Evolutionary conservation across 768 basidiomycete species (phyloP), one percentile per base, ranked within the genome.

Genomic region (Suillus subaureus): DNA sequence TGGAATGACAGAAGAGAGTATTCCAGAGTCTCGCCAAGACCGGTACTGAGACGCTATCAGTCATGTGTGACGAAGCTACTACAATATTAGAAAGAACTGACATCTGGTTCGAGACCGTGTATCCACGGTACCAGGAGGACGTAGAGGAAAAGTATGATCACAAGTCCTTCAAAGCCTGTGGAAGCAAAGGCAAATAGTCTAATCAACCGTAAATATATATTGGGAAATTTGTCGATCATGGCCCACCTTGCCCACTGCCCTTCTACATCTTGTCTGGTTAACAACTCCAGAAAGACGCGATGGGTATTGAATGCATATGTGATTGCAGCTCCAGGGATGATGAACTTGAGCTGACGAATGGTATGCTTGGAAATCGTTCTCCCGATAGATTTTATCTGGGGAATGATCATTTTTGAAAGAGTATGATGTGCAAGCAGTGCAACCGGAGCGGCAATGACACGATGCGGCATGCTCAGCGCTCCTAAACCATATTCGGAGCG

Each of bases 21-120:
- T 78, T 26, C 87, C 87, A 6, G 91, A 92, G 69, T 90, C 80
- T 69, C 89, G 81, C 92, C 92, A 93, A 18, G 85, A 84, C 56
- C 82, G 87, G 71, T 91, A 93, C 92, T 93, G 72, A 26, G 43
- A 33, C 45, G n/a, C 47, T 9, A 31, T 42, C 35, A 35, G 35
- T 49, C 9, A 39, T 49, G 58, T 31, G 52, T 28, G 9, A 52
- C 23, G 45, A 28, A 49, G n/a, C 11, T 12, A 42, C 23, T 56
- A 16, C 26, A 28, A 28, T 58, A 47, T 12, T 47, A 11, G 47
- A 35, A 49, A 56, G 33, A 52, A 83, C 88, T 70, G 73, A 93
- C 91, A 70, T 93, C 84, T 42, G 90, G 89, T 68, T 88, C 84
- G 62, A 86, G 83, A 23, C 89, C 90, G 64, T 84, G 83, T 37